A percentile compares a stretch with the other conserved stretches of the same genome.
These are phyloP conservation scores for Grammothele lineata DNA, from an alignment of 768 basidiomycete species.

Conservation along the genomic window DNA sequence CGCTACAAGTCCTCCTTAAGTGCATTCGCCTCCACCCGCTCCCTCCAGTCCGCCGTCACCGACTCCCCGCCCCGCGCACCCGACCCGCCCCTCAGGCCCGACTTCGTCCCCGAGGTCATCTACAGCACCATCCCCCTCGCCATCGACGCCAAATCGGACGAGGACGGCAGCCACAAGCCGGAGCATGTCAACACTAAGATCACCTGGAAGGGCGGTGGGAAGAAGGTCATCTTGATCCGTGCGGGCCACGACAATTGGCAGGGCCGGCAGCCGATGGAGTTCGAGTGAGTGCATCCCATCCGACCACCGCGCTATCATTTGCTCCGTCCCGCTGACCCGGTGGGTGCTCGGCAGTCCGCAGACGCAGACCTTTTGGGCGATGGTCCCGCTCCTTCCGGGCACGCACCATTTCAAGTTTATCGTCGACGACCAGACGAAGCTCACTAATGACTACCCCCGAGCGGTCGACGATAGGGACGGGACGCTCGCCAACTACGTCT, in stretches of 20 bases:
- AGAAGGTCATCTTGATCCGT: conserved; percentile 60
- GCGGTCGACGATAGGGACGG: conserved; percentile 89
- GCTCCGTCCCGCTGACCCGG: neutral
- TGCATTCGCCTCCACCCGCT: conserved; percentile 41
- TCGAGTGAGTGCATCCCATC: conserved; percentile 43
- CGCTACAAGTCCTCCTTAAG: conserved; percentile 32
- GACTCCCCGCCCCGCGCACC: conserved; percentile 24
- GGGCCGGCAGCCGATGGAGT: conserved; percentile 59
- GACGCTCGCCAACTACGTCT: conserved; percentile 90
- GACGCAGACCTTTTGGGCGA: conserved; percentile 33
- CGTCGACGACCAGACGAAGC: conserved; percentile 85
- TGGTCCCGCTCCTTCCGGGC: conserved; percentile 69
- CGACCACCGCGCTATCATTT: neutral
- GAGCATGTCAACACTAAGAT: conserved; percentile 45
- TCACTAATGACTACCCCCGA: conserved; percentile 73
- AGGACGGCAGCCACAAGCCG: conserved; percentile 25
- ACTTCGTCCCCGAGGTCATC: conserved; percentile 55
- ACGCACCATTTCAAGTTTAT: conserved; percentile 95
- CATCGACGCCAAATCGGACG: conserved; percentile 30
- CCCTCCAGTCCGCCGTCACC: conserved; percentile 28
- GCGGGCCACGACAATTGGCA: conserved; percentile 78
- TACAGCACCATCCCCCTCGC: conserved; percentile 59
- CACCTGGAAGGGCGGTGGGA: conserved; percentile 62
- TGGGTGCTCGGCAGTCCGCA: conserved; percentile 21
- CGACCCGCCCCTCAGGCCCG: conserved; percentile 20